Conservation (phyloP, 2,329 filamentous ascomycete genomes). For the Tolypocladium inflatum region DNA sequence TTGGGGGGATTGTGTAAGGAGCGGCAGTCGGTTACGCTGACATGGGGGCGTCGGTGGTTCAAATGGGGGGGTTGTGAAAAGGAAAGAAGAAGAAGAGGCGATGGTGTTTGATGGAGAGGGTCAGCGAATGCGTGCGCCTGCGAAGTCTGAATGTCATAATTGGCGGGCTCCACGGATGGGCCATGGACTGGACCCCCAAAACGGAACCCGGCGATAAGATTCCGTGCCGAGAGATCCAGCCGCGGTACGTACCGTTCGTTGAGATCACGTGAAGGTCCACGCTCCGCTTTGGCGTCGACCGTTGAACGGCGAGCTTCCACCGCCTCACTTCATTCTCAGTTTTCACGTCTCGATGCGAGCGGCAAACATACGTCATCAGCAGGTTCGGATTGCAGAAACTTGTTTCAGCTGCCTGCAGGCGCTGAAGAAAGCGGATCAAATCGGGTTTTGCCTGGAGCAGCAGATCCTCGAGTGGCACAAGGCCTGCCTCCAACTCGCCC, state of each 20-base stretch:
- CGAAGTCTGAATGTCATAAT: background rate
- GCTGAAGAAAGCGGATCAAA: background rate
- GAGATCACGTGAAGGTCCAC: background rate
- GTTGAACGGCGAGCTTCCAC: too few species aligned
- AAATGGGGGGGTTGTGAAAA: background rate
- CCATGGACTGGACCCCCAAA: background rate
- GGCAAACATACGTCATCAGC: background rate
- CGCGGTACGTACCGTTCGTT: background rate
- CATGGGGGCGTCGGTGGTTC: background rate
- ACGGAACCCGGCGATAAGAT: background rate
- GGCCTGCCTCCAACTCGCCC: background rate
- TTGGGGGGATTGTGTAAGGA: background rate
- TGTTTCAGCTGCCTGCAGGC: background rate
- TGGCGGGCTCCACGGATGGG: background rate
- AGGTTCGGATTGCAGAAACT: background rate
- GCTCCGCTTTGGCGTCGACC: too few species aligned
- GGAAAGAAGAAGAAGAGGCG: background rate
- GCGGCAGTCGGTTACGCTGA: background rate
- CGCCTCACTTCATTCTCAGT: too few species aligned
- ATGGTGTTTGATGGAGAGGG: background rate
- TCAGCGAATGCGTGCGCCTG: background rate
- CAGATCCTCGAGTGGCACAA: background rate
- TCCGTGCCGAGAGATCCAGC: background rate
- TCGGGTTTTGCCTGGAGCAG: background rate
- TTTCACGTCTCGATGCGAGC: too few species aligned